Evolutionary conservation across 257 asterid genomes (phyloP).

Genomic region (Solanum phureja): DNA sequence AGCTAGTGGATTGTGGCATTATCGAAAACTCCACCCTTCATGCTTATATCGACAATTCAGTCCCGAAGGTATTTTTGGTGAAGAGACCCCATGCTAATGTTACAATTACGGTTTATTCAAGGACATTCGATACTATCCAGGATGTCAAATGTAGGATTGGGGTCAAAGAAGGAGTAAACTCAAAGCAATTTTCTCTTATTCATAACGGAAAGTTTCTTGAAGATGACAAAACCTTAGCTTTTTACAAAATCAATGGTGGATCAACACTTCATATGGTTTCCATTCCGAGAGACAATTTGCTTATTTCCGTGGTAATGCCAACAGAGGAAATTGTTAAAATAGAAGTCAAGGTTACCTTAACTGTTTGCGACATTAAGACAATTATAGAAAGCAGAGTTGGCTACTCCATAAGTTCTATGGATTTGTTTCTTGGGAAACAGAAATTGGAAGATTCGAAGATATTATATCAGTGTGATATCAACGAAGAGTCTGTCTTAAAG

Average conservation of each 20-base stretch:
- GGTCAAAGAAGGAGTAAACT: neutral
- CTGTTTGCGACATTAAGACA: neutral
- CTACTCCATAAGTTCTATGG: neutral
- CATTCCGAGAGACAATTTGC: neutral
- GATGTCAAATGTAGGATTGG: conserved; percentile 4
- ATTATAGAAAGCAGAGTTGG: conserved; percentile 13
- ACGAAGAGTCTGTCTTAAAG: neutral
- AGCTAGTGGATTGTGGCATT: conserved; percentile 6
- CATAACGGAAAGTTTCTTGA: conserved; percentile 10
- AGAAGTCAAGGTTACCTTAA: neutral
- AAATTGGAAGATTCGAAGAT: neutral
- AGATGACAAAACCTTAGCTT: conserved; percentile 4
- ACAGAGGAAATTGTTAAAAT: neutral
- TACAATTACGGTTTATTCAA: conserved; percentile 1
- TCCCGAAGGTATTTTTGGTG: neutral
- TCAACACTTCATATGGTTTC: conserved; percentile 11
- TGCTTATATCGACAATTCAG: neutral
- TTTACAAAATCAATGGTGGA: neutral
- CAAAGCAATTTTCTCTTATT: neutral
- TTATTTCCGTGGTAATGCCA: conserved; percentile 2
- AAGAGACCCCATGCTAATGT: neutral
- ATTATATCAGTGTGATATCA: neutral
- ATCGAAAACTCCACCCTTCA: conserved; percentile 5
- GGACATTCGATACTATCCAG: conserved; percentile 5
- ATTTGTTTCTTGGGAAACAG: neutral